phyloP scores from a whole-genome alignment of 1,284 basidiomycete genomes.

The Naganishia albida region DNA sequence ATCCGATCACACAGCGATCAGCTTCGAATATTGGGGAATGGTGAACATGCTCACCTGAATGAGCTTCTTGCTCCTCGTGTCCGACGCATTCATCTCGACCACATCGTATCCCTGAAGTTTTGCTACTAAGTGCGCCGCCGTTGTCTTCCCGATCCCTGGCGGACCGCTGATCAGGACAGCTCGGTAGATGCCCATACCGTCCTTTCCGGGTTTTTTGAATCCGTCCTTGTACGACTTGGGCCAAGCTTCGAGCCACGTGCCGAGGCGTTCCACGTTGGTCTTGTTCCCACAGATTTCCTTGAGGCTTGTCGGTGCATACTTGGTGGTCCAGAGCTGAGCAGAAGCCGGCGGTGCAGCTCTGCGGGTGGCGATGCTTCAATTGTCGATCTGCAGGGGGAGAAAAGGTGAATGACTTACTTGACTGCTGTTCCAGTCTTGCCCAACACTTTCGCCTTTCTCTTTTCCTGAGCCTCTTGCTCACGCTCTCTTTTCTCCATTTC shows the following conservation, averaged over 20 bases:
- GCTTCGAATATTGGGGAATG: not conserved
- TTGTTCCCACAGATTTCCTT: slow-evolving; percentile 98
- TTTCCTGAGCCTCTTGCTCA: slow-evolving; percentile 28
- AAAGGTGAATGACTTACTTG: slow-evolving; percentile 43
- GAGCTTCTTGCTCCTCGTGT: slow-evolving; percentile 92
- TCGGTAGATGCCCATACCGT: slow-evolving; percentile 80
- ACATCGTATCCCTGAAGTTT: slow-evolving; percentile 84
- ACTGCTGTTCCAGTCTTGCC: slow-evolving; percentile 45
- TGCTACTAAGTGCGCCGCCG: slow-evolving; percentile 89
- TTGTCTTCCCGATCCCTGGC: slow-evolving; percentile 97
- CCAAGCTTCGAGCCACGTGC: slow-evolving; percentile 86
- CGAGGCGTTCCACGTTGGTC: slow-evolving; percentile 80
- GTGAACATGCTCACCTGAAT: slow-evolving; percentile 66
- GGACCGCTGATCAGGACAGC: slow-evolving; percentile 89
- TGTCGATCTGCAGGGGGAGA: not conserved
- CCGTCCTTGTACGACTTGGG: slow-evolving; percentile 66
- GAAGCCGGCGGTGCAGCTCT: slow-evolving; percentile 54
- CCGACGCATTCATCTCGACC: slow-evolving; percentile 95
- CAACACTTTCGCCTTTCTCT: slow-evolving; percentile 54
- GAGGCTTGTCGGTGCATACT: slow-evolving; percentile 83
- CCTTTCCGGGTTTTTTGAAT: slow-evolving; percentile 94
- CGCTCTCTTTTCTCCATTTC: slow-evolving; percentile 59
- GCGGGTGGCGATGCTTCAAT: slow-evolving; percentile 39
- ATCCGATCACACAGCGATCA: slow-evolving; percentile 28
- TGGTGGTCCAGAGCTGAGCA: slow-evolving; percentile 86